Base-by-base conservation (phyloP, 1,139 yeast species). In the Tardiomyces blankii region DNA sequence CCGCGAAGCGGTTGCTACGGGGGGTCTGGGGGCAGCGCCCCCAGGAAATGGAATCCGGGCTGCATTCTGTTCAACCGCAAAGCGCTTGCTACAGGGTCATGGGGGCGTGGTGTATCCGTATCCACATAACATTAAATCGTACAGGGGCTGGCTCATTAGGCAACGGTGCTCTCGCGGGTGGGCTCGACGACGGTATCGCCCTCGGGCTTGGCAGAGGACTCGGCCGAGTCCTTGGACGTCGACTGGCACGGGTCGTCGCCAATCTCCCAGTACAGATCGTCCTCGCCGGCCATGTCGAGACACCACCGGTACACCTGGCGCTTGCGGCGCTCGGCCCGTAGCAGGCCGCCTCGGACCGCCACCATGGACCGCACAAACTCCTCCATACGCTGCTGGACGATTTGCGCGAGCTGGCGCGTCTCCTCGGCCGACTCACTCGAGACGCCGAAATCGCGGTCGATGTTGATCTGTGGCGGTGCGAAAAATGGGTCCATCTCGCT, bases 281-380 rank as follows among this genome's bases (percentile, higher is more conserved):
- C 75, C 42, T 73, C 75, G 41, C 81, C 82, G 42, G 88, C 94
- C 54, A 85, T 83, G 61, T 88, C 96, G 57, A 77, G 76, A 47
- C 93, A 85, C 96, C 96, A 88, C 56, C 76, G 75, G 52, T 70
- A 74, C 43, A 89, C 74, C 53, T 80, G 77, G 44, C 73, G 74
- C 55, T 84, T 82, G 54, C 83, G 73, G 49, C 91, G 68, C 55
- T 84, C 87, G 0, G 95, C 91, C 54, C 86, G 74, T 35, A 84
- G 78, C 23, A 89, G 68, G 1, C 89, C 93, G 56, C 74, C 74
- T 53, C 96, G 73, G 42, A 91, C 75, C 40, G 72, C 75, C 21
- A 77, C 70, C 61, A 91, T 69, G 52, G 88, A 84, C 57, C 93
- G 75, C 46, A 88, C 82, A 61, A 83, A 89, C 63, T 91, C 97